phyloP scores from a whole-genome alignment of 495 filamentous ascomycete genomes.

The Penicillium steckii region DNA sequence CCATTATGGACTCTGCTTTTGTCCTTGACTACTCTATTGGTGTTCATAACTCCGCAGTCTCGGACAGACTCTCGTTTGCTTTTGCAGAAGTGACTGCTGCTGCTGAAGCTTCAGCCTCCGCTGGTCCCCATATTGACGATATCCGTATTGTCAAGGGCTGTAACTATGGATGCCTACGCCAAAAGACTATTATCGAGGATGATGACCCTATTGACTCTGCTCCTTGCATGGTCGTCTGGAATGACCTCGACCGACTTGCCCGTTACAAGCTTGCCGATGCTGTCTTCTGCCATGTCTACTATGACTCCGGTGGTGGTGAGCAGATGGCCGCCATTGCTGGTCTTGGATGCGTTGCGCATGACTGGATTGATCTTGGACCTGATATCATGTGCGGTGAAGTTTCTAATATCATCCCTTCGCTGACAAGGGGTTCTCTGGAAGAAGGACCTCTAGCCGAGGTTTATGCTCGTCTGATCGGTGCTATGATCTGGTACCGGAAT shows the following conservation, averaged over 20 bases:
- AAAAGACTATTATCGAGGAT: constrained; percentile 12
- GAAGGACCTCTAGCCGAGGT: constrained; percentile 6
- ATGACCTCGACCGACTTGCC: constrained; percentile 11
- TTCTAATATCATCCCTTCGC: constrained; percentile 8
- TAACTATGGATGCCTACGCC: constrained; percentile 9
- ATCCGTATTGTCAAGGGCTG: constrained; percentile 10
- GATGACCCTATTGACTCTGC: constrained; percentile 10
- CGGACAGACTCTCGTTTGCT: constrained; percentile 10
- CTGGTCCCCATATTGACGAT: constrained; percentile 10
- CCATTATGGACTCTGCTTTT: constrained; percentile 13
- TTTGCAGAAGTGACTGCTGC: constrained; percentile 12
- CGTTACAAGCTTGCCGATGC: constrained; percentile 12
- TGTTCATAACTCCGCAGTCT: constrained; percentile 6
- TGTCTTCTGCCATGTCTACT: constrained; percentile 13
- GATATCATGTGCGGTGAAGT: constrained; percentile 10
- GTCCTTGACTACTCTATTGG: constrained; percentile 11
- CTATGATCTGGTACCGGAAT: constrained; percentile 16
- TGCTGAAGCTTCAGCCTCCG: constrained; percentile 10
- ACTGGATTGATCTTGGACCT: constrained; percentile 11
- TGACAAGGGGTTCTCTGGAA: constrained; percentile 7
- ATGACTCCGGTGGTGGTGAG: constrained; percentile 13
- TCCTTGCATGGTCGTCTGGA: constrained; percentile 12
- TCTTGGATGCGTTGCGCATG: constrained; percentile 9
- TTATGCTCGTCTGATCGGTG: constrained; percentile 8
- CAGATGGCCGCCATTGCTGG: constrained; percentile 15